Percentiles rank a stretch among this genome's conserved stretches.
These are phyloP conservation scores for Pilobolus umbonatus DNA, from an alignment of 192 early-diverging fungal species.

Conservation along the genomic window DNA sequence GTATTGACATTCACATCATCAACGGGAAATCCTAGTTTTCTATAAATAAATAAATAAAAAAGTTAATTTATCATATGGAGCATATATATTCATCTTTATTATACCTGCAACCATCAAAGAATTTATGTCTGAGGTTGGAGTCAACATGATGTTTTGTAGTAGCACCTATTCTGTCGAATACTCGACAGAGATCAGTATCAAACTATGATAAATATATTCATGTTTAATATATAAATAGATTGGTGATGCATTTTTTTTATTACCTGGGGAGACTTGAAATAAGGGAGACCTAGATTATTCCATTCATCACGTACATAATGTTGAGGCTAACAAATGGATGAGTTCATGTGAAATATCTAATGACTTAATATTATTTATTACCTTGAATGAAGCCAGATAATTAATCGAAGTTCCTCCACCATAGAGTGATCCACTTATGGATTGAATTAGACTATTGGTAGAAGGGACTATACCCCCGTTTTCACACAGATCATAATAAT, in stretches of 20 bases:
- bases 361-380: conserved; percentile 10
- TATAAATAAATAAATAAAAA: not conserved
- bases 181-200: conserved; percentile 43
- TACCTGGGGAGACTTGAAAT: conserved; percentile 46
- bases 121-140: conserved; percentile 54
- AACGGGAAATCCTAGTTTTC: conserved; percentile 52
- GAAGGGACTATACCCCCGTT: conserved; percentile 41
- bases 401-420: conserved; percentile 72
- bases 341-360: not conserved
- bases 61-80: not conserved
- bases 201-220: conserved; percentile 25
- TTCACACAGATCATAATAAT: conserved; percentile 41
- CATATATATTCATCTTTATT: not conserved
- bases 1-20: conserved; percentile 66
- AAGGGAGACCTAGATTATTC: conserved; percentile 52
- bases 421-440: conserved; percentile 58
- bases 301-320: conserved; percentile 67
- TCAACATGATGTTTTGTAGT: conserved; percentile 45
- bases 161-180: conserved; percentile 54
- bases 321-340: conserved; percentile 37
- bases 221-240: not conserved
- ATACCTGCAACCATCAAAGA: conserved; percentile 60
- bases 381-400: conserved; percentile 50
- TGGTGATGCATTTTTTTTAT: not conserved
- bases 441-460: conserved; percentile 44